phyloP scores from a whole-genome alignment of 331 rosid species.

The Saraca asoca region DNA sequence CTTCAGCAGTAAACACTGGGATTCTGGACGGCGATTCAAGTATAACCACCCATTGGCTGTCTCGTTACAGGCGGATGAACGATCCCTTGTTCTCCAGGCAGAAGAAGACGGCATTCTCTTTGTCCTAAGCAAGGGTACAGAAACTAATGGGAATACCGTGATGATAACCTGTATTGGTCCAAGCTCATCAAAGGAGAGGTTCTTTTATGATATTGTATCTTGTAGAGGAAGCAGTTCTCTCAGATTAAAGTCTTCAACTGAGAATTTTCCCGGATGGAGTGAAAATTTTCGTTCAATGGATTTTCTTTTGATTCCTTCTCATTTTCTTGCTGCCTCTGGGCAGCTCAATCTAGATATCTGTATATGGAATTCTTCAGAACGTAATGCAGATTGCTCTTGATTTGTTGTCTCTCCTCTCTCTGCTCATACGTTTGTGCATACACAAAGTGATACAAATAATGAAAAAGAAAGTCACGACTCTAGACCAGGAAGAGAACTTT shows the following conservation, averaged over 20 bases:
- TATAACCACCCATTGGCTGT: constrained; percentile 36
- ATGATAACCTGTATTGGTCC: constrained; percentile 41
- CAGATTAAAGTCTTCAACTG: constrained; percentile 35
- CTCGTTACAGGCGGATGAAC: constrained; percentile 31
- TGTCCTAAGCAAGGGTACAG: constrained; percentile 42
- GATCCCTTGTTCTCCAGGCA: constrained; percentile 45
- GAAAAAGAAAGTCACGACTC: no score
- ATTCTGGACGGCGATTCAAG: constrained; percentile 44
- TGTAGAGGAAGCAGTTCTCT: constrained; percentile 35
- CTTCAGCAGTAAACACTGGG: constrained; percentile 45
- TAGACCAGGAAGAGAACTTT: no score
- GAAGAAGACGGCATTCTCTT: constrained; percentile 48
- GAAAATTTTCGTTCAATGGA: constrained; percentile 37
- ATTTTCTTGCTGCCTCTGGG: constrained; percentile 36
- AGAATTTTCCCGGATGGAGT: constrained; percentile 32
- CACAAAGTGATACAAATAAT: no score
- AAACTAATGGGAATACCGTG: constrained; percentile 36
- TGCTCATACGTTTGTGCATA: no score
- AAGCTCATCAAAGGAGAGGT: constrained; percentile 32
- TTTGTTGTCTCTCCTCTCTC: no score
- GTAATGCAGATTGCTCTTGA: constrained; percentile 29
- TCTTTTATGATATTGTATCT: constrained; percentile 33
- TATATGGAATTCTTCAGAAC: constrained; percentile 37
- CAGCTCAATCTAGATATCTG: constrained; percentile 45
- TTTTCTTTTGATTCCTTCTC: constrained; percentile 47